phyloP scores from a whole-genome alignment of 306 rosid genomes.

The Cercis canadensis region DNA sequence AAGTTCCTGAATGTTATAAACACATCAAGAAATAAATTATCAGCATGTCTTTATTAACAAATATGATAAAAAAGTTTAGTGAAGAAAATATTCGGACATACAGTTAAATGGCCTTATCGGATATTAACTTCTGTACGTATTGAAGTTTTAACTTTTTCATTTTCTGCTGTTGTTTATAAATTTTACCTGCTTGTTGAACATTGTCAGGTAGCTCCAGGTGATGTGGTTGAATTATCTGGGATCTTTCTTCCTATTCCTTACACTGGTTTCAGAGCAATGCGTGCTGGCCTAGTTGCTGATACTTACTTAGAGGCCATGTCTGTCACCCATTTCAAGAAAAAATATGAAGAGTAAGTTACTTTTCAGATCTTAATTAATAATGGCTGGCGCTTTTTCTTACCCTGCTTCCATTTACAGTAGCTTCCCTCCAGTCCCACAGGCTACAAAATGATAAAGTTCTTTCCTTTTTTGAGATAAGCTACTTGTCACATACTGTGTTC shows the following conservation, averaged over 20 bases:
- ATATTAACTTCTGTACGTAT: neutral
- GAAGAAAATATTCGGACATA: conserved; percentile 13
- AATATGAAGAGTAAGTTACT: conserved; percentile 90
- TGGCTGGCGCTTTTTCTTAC: neutral
- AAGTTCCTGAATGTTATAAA: conserved; percentile 22
- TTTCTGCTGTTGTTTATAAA: conserved; percentile 23
- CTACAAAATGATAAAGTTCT: neutral
- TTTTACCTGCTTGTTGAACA: conserved; percentile 16
- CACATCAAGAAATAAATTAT: neutral
- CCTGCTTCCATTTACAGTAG: conserved; percentile 9
- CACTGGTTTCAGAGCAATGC: conserved; percentile 94
- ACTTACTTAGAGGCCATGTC: conserved; percentile 99
- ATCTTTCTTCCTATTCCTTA: conserved; percentile 97
- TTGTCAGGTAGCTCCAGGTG: conserved; percentile 93
- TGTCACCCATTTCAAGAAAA: conserved; percentile 86
- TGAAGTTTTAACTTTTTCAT: conserved; percentile 26
- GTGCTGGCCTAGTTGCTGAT: conserved; percentile 96
- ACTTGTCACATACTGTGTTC: conserved; percentile 15
- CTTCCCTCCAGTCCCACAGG: neutral
- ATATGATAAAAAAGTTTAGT: conserved; percentile 1
- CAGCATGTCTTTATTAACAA: neutral
- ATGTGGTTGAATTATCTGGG: conserved; percentile 92
- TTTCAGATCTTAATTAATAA: conserved; percentile 29
- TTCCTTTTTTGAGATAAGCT: no score
- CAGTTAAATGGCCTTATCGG: conserved; percentile 1